These are phyloP conservation scores for Agastache rugosa DNA, from an alignment of 257 asterid genomes.

Conservation along the genomic window DNA sequence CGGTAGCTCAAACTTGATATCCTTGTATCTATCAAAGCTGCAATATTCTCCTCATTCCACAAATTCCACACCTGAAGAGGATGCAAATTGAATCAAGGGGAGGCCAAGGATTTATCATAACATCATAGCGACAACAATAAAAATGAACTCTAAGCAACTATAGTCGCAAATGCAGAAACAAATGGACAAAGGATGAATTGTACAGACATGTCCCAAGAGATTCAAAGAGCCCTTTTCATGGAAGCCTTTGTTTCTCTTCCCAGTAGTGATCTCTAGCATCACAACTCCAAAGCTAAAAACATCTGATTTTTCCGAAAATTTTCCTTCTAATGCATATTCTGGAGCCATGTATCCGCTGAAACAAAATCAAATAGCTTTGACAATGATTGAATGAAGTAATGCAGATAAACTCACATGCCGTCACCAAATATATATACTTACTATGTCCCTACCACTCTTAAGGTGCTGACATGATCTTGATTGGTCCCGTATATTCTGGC, in stretches of 20 bases:
- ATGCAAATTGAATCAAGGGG: not conserved
- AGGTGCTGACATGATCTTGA: conserved; percentile 65
- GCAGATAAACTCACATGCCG: not conserved
- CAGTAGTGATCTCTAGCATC: conserved; percentile 53
- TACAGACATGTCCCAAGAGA: conserved; percentile 48
- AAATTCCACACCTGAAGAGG: conserved; percentile 49
- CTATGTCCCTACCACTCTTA: conserved; percentile 67
- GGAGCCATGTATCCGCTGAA: conserved; percentile 43
- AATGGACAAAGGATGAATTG: not conserved
- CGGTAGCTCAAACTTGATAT: conserved; percentile 24
- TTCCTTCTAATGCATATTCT: conserved; percentile 26
- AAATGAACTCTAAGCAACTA: not conserved
- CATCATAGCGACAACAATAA: too few species aligned
- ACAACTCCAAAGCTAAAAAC: conserved; percentile 51
- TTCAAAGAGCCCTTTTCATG: not conserved
- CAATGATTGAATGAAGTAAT: not conserved
- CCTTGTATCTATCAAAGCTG: conserved; percentile 38
- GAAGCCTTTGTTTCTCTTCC: conserved; percentile 47
- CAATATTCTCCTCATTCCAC: conserved; percentile 44
- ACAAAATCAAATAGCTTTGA: conserved; percentile 18
- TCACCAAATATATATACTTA: conserved; percentile 38
- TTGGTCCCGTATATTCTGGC: conserved; percentile 60
- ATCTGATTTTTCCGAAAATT: conserved; percentile 33
- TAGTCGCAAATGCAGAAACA: not conserved
- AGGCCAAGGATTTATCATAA: too few species aligned